Conservation (phyloP, 2,329 filamentous ascomycete species). For the Claviceps quebecensis region DNA sequence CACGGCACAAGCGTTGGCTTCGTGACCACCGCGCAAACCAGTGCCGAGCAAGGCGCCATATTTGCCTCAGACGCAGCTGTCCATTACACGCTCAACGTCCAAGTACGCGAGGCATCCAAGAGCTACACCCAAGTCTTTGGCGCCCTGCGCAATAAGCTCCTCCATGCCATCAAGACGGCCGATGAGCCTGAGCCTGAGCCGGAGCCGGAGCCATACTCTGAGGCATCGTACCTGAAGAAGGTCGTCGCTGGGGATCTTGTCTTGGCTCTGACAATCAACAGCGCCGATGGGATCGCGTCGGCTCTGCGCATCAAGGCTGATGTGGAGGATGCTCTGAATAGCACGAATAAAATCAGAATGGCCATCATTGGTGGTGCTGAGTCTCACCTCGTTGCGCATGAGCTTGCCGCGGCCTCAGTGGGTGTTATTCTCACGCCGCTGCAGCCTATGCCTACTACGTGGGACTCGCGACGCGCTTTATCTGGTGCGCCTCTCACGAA, state of each 20-base stretch:
- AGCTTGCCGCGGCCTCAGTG: slow-evolving; percentile 41
- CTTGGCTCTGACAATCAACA: slow-evolving; percentile 45
- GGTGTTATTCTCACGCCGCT: slow-evolving; percentile 47
- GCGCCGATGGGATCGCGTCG: slow-evolving; percentile 47
- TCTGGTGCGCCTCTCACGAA: slow-evolving; percentile 53
- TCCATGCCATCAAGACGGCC: slow-evolving; percentile 30
- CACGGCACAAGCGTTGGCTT: slow-evolving; percentile 47
- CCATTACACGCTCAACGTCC: slow-evolving; percentile 41
- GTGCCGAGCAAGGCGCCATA: slow-evolving; percentile 33
- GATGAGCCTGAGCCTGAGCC: slow-evolving; percentile 17
- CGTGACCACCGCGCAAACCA: slow-evolving; percentile 32
- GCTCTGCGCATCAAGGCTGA: slow-evolving; percentile 43
- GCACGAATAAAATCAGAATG: slow-evolving; percentile 29
- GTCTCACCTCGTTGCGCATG: slow-evolving; percentile 42
- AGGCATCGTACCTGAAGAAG: slow-evolving; percentile 34
- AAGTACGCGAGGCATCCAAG: slow-evolving; percentile 21
- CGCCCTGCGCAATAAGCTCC: slow-evolving; percentile 36
- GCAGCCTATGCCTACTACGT: slow-evolving; percentile 37
- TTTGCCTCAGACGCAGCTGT: slow-evolving; percentile 40
- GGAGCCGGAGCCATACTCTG: slow-evolving; percentile 31
- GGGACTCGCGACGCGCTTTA: slow-evolving; percentile 49
- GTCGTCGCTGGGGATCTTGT: slow-evolving; percentile 40
- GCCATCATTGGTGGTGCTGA: slow-evolving; percentile 50
- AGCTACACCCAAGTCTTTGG: slow-evolving; percentile 42
- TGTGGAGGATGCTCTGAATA: slow-evolving; percentile 30